Evolutionary conservation across 805 yeast genomes (phyloP).

Genomic region (Pichia manshurica): DNA sequence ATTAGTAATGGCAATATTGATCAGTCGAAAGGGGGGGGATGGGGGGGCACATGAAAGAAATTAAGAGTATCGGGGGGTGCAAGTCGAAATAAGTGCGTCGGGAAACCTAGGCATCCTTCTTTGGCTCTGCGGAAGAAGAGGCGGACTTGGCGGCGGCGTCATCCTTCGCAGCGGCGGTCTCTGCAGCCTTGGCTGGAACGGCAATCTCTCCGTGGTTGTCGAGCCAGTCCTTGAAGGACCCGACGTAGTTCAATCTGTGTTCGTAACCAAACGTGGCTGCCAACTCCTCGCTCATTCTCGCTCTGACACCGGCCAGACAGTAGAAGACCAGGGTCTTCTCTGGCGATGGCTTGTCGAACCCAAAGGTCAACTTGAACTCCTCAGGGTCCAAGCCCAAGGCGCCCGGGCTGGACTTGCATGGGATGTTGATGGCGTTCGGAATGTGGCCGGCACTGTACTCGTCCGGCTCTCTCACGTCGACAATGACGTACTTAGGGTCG

Average conservation of each 20-base stretch:
- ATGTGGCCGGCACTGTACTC: slow-evolving; percentile 70
- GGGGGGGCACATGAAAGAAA: no score
- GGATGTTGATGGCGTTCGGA: slow-evolving; percentile 82
- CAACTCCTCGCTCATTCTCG: slow-evolving; percentile 83
- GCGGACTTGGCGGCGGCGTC: no score
- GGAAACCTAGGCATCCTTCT: no score
- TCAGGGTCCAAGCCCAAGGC: slow-evolving; percentile 76
- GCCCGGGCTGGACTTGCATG: slow-evolving; percentile 87
- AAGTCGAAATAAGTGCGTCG: no score
- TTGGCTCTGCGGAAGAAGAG: no score
- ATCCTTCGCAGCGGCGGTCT: no score
- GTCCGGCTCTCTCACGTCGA: slow-evolving; percentile 90
- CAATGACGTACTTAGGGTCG: slow-evolving; percentile 48
- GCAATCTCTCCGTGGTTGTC: slow-evolving; percentile 34
- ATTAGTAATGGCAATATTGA: no score
- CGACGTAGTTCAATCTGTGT: slow-evolving; percentile 78
- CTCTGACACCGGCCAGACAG: slow-evolving; percentile 90
- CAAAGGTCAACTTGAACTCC: slow-evolving; percentile 76
- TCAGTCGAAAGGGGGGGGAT: no score
- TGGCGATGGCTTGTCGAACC: slow-evolving; percentile 69
- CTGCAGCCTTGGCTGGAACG: slow-evolving; percentile 3
- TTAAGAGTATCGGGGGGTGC: no score
- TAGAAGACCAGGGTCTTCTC: slow-evolving; percentile 78
- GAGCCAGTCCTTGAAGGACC: slow-evolving; percentile 85
- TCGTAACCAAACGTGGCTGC: slow-evolving; percentile 87